phyloP scores from a whole-genome alignment of 768 basidiomycete genomes.

The Boletus vinaceobasis region DNA sequence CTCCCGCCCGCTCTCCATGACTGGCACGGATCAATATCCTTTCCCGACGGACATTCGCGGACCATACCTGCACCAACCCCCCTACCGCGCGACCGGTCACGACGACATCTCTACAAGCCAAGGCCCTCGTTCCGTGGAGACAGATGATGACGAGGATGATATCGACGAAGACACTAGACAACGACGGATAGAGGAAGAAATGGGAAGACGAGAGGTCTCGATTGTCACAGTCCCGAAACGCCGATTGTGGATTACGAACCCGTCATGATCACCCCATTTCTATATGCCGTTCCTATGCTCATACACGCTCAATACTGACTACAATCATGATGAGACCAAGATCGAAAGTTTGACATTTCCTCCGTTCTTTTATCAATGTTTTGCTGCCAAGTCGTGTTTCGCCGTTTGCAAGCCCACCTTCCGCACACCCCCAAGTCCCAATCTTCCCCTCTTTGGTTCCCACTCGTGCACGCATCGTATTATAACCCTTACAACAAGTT shows the following conservation, averaged over 20 bases:
- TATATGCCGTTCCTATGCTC: constrained; percentile 4
- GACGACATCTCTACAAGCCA: constrained; percentile 42
- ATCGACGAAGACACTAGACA: constrained; percentile 74
- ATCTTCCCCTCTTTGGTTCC: background rate
- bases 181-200: constrained; percentile 75
- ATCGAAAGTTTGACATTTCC: constrained; percentile 2
- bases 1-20: constrained; percentile 40
- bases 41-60: constrained; percentile 47
- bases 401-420: constrained; percentile 13
- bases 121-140: constrained; percentile 48
- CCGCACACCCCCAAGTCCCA: background rate
- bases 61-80: constrained; percentile 69
- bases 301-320: constrained; percentile 23
- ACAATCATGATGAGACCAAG: constrained; percentile 11
- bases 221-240: constrained; percentile 76
- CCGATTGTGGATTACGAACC: constrained; percentile 72
- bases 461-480: constrained; percentile 19
- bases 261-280: constrained; percentile 34
- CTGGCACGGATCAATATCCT: constrained; percentile 40
- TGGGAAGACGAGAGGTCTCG: constrained; percentile 78
- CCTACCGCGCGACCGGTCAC: constrained; percentile 45
- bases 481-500: constrained; percentile 24
- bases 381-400: constrained; percentile 11
- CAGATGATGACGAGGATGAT: constrained; percentile 64
- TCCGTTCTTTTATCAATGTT: constrained; percentile 11